Evolutionary conservation across 2,329 filamentous ascomycete species (phyloP).

Genomic region (Beauveria brongniartii): DNA sequence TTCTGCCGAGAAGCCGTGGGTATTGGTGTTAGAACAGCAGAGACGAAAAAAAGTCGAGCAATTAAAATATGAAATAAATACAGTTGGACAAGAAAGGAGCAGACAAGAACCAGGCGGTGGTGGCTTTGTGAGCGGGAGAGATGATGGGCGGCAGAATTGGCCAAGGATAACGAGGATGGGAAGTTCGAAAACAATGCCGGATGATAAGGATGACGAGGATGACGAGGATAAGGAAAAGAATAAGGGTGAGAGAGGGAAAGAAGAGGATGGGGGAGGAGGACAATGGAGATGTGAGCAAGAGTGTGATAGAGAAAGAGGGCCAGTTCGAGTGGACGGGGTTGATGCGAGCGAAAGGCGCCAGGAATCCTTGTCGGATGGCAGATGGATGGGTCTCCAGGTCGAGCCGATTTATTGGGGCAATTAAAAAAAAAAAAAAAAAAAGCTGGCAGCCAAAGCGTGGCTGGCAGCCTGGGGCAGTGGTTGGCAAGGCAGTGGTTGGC

Average conservation of each 20-base stretch:
- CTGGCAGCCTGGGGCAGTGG: background rate
- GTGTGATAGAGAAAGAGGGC: background rate
- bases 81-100: background rate
- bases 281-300: background rate
- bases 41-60: background rate
- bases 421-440: too few species aligned
- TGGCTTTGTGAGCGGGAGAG: background rate
- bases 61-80: background rate
- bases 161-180: background rate
- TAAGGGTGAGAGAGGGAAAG: conserved; percentile 8
- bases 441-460: background rate
- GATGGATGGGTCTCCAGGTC: background rate
- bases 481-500: background rate
- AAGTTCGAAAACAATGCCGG: background rate
- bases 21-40: background rate
- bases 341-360: background rate
- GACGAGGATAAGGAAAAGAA: conserved; percentile 7
- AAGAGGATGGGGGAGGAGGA: conserved; percentile 11
- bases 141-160: background rate
- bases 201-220: background rate
- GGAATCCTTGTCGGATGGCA: conserved; percentile 5
- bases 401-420: too few species aligned
- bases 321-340: background rate
- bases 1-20: background rate
- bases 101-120: background rate